Percentiles rank a stretch among this genome's conserved stretches.
Conservation (phyloP, 2,329 filamentous ascomycete genomes). For the Colletotrichum scovillei region DNA sequence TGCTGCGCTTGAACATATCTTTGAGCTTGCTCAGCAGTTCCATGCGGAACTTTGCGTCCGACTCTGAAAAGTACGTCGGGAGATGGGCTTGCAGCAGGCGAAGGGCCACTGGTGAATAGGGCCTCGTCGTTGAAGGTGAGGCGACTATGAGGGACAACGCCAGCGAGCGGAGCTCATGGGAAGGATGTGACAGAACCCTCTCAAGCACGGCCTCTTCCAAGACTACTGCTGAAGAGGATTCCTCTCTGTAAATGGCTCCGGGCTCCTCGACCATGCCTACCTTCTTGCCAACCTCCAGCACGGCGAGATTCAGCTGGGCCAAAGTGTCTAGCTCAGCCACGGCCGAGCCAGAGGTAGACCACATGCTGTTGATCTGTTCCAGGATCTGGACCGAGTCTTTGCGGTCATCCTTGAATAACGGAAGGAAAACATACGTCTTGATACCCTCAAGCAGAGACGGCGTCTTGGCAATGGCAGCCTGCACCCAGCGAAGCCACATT, state of each 20-base stretch:
- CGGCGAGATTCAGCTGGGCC: constrained; percentile 71
- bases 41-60: constrained; percentile 87
- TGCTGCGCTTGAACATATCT: constrained; percentile 80
- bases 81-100: constrained; percentile 73
- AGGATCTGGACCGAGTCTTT: constrained; percentile 67
- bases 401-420: constrained; percentile 70
- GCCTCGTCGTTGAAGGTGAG: constrained; percentile 79
- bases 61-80: constrained; percentile 80
- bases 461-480: constrained; percentile 59
- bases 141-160: constrained; percentile 84
- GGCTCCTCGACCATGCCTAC: constrained; percentile 76
- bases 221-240: constrained; percentile 39
- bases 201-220: constrained; percentile 60
- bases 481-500: constrained; percentile 68
- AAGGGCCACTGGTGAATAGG: constrained; percentile 74
- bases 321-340: constrained; percentile 61
- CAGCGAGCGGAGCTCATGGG: constrained; percentile 77
- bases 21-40: constrained; percentile 81
- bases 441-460: constrained; percentile 68
- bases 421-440: constrained; percentile 73
- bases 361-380: constrained; percentile 64
- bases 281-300: constrained; percentile 79
- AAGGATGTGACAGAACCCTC: constrained; percentile 64
- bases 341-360: constrained; percentile 57
- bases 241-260: constrained; percentile 44